Conservation (phyloP, 306 rosid species). For the Clitoria ternatea region DNA sequence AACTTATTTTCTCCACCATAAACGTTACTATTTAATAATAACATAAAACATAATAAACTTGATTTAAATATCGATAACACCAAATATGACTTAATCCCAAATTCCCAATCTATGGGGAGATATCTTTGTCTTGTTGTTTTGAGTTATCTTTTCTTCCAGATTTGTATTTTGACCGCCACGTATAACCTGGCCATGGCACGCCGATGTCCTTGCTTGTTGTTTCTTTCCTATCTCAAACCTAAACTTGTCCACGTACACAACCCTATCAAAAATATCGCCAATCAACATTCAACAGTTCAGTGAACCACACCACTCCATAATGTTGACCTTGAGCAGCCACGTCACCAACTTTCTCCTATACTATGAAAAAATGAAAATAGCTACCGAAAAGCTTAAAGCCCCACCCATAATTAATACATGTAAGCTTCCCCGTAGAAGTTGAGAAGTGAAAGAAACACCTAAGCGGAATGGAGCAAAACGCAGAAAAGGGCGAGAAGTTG, state of each 20-base stretch:
- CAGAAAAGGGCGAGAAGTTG: background rate
- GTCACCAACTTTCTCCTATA: constrained; percentile 23
- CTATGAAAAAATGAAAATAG: no score
- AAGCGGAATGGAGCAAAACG: background rate
- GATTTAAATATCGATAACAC: no score
- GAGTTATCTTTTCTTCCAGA: background rate
- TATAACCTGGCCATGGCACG: background rate
- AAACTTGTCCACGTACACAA: constrained; percentile 51
- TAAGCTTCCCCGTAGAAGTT: constrained; percentile 33
- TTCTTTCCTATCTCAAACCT: constrained; percentile 4
- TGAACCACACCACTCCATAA: constrained; percentile 20
- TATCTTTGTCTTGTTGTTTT: background rate
- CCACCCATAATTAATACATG: constrained; percentile 22
- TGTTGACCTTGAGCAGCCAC: constrained; percentile 40
- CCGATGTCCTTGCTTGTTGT: background rate
- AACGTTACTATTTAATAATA: no score
- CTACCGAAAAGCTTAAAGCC: background rate
- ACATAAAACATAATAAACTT: no score
- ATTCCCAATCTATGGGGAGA: background rate
- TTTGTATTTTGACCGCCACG: background rate
- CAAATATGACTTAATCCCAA: no score
- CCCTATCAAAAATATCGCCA: constrained; percentile 21
- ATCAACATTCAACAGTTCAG: constrained; percentile 31
- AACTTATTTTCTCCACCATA: no score
- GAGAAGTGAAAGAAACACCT: constrained; percentile 66